These are phyloP conservation scores for Alternaria rosae DNA, from an alignment of 2,329 filamentous ascomycete species.

Conservation along the genomic window DNA sequence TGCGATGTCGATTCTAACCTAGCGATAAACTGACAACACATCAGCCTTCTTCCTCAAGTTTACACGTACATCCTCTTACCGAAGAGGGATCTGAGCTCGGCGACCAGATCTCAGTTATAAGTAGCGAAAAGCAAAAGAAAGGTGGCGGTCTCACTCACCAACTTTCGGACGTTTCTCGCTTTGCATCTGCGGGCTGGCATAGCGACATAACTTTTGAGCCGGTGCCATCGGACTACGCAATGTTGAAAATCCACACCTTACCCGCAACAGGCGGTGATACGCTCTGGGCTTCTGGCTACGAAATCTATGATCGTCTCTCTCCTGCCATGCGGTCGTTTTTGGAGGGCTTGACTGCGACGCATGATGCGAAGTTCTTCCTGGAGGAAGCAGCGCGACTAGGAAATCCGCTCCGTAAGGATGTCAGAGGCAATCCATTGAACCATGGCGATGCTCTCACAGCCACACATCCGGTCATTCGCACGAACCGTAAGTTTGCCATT, in stretches of 20 bases:
- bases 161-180: constrained; percentile 48
- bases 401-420: constrained; percentile 36
- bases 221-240: constrained; percentile 52
- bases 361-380: constrained; percentile 45
- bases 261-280: constrained; percentile 47
- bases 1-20: constrained; percentile 14
- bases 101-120: constrained; percentile 51
- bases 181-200: constrained; percentile 63
- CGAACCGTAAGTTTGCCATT: constrained; percentile 55
- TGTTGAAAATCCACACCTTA: constrained; percentile 44
- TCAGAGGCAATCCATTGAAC: constrained; percentile 62
- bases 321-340: constrained; percentile 58
- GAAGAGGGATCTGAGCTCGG: constrained; percentile 53
- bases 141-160: constrained; percentile 50
- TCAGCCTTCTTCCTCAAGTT: constrained; percentile 35
- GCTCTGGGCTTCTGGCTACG: constrained; percentile 50
- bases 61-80: constrained; percentile 52
- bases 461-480: constrained; percentile 66
- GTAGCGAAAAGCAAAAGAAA: constrained; percentile 45
- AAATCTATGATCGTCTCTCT: constrained; percentile 61
- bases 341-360: constrained; percentile 57
- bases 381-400: constrained; percentile 37
- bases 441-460: constrained; percentile 60
- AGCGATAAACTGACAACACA: constrained; percentile 5
- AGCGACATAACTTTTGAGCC: constrained; percentile 53